Evolutionary conservation across 176 grass and related monocot genomes (phyloP), one percentile per base, ranked within the genome.

Genomic region (Bothriochloa decipiens): DNA sequence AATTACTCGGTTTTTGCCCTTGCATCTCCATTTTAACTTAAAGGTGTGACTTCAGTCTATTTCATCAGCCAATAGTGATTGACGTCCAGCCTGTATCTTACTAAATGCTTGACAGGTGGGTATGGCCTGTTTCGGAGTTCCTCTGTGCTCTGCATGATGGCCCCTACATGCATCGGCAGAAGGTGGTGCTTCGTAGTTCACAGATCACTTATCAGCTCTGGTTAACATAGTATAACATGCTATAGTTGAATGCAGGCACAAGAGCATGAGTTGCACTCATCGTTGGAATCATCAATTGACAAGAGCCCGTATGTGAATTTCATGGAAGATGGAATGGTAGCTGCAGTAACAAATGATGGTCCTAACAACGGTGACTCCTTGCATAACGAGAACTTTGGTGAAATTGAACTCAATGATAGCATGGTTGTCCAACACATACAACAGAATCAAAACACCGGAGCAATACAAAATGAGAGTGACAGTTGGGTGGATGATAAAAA

Each of bases 301-400:
- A 91, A 94, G 60, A 91, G 85, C 41, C 96, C 96, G 17, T 98
- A 95, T 90, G 85, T 95, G 5, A 98, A 93, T 83, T 82, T 98
- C 77, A 90, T 82, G 86, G 91, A 87, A 86, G 86, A 98, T 55
- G 91, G 96, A 85, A 90, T 95, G 89, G 87, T 95, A 83, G 83
- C 89, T 86, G 89, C 92, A 46, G 88, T 88, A 22, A 84, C 65
- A 64, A 83, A 90, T 69, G 91, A 88, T 84, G 47, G 71, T 37
- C 47, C n/a, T 85, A 72, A 83, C 27, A 86, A 61, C 9, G 5
- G 55, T 26, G 60, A 63, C n/a, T 79, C 67, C 40, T 47, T 80
- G 22, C 74, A 47, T 37, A 86, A 66, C 11, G 57, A 39, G 45
- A 65, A 35, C 14, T 20, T 7, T 22, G 23, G n/a, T 79, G 74